Evolutionary conservation across 202 grass and related monocot genomes (phyloP).

Genomic region (Panicum hallii): DNA sequence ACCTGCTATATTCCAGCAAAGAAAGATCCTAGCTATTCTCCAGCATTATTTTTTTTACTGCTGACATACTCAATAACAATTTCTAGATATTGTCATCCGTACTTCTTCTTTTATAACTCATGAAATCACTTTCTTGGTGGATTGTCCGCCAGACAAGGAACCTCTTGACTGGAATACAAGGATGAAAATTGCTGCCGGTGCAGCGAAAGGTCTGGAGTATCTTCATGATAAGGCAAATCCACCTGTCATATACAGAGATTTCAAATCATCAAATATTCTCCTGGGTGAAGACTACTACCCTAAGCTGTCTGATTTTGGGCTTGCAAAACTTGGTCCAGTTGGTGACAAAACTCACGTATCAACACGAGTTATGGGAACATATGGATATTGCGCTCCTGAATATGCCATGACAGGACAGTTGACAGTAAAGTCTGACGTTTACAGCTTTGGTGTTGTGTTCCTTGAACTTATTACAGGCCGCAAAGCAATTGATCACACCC

Average conservation of each 20-base stretch:
- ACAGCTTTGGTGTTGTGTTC: conserved; percentile 99
- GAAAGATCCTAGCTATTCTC: conserved; percentile 8
- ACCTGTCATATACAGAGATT: conserved; percentile 97
- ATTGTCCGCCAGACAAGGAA: conserved; percentile 70
- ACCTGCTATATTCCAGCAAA: conserved; percentile 2
- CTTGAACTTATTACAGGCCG: conserved; percentile 97
- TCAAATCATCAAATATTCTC: conserved; percentile 98
- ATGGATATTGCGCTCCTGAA: conserved; percentile 98
- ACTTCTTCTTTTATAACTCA: conserved; percentile 40
- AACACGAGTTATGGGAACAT: conserved; percentile 98
- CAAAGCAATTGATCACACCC: conserved; percentile 85
- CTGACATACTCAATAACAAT: background rate
- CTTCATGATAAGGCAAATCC: conserved; percentile 96
- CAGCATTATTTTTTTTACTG: conserved; percentile 13
- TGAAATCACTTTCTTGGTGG: conserved; percentile 45
- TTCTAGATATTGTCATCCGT: conserved; percentile 14
- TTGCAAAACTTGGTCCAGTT: conserved; percentile 98
- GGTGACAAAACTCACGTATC: conserved; percentile 97
- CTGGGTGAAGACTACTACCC: conserved; percentile 82
- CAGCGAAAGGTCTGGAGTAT: conserved; percentile 92
- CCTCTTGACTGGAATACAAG: conserved; percentile 90
- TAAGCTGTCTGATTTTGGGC: conserved; percentile 95
- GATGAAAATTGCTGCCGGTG: conserved; percentile 94
- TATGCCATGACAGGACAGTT: conserved; percentile 99
- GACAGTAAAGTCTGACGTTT: conserved; percentile 96